Evolutionary conservation across 1,284 basidiomycete species (phyloP).

Genomic region (Polyporus tsugae): DNA sequence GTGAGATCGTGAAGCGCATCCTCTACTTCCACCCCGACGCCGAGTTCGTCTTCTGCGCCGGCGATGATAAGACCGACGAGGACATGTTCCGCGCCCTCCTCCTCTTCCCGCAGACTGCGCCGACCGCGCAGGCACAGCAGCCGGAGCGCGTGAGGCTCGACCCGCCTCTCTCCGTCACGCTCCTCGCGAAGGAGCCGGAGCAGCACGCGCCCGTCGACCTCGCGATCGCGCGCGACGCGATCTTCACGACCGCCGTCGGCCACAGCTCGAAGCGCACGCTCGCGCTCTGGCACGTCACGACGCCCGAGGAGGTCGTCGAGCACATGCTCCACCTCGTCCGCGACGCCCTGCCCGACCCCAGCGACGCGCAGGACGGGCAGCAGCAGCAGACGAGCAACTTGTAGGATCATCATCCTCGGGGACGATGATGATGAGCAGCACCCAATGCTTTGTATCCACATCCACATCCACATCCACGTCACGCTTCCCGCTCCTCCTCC

Average conservation of each 20-base stretch:
- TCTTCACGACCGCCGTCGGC: constrained; percentile 91
- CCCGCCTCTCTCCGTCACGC: constrained; percentile 79
- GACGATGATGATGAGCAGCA: background rate
- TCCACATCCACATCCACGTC: background rate
- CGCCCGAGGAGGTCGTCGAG: constrained; percentile 77
- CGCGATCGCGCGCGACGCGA: constrained; percentile 67
- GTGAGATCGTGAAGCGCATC: constrained; percentile 96
- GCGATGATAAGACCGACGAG: constrained; percentile 98
- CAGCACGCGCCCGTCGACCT: constrained; percentile 66
- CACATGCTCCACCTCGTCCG: constrained; percentile 66
- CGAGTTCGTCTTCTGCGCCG: constrained; percentile 96
- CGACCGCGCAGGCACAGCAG: constrained; percentile 45
- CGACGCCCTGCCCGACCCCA: constrained; percentile 18
- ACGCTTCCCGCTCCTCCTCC: background rate
- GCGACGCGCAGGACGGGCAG: constrained; percentile 9
- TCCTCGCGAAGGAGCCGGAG: constrained; percentile 45
- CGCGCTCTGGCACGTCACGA: constrained; percentile 90
- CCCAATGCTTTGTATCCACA: constrained; percentile 3
- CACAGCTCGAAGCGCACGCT: constrained; percentile 88
- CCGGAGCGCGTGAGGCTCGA: constrained; percentile 52
- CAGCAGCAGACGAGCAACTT: constrained; percentile 32
- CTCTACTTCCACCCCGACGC: constrained; percentile 92
- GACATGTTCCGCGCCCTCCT: constrained; percentile 95
- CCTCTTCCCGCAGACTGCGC: constrained; percentile 60
- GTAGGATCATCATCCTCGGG: constrained; percentile 17